Evolutionary conservation across 208 protist species (phyloP), one percentile per base, ranked within the genome.

Genomic region (Acanthamoeba castellanii): DNA sequence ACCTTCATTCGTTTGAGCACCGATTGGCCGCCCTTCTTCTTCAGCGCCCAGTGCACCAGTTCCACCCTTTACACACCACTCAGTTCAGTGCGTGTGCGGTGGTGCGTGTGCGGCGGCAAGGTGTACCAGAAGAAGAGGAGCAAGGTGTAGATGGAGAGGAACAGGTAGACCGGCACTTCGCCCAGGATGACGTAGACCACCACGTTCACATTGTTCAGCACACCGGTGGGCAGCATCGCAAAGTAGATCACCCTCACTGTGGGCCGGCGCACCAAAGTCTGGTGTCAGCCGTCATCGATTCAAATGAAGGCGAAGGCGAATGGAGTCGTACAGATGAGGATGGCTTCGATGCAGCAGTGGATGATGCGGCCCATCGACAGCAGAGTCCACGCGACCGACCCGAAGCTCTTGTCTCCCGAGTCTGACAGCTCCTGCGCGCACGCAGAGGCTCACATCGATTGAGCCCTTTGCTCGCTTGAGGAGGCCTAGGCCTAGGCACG

Each of bases 331-430:
- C 81, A 47, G 20, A 88, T 88, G 81, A 88, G 81, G 52, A 88
- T 88, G 52, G 50, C 81, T 45, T 55, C 81, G 11, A 88, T 88
- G 34, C 81, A 88, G 50, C 45, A 88, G 52, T 88, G 81, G 45
- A 88, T 88, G 81, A 88, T 88, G 25, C 81, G 45, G 25, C 81
- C 81, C 81, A 88, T 88, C n/a, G 50, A 66, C n/a, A 88, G 52
- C 20, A 88, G 52, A 6, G 45, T 88, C 81, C 81, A 88, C 50
- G 32, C 0, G n/a, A 64, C 20, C 45, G 50, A 11, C 20, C 13
- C 50, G 30, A 57, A 55, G 52, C 32, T 64, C 27, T 64, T 64
- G 22, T 9, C 18, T 3, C n/a, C 50, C 52, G 50, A 13, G 30
- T 88, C 81, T 16, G 32, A 7, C 81, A 88, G 27, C 47, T 88